Evolutionary conservation across 768 basidiomycete genomes (phyloP).

Genomic region (Hericium coralloides): DNA sequence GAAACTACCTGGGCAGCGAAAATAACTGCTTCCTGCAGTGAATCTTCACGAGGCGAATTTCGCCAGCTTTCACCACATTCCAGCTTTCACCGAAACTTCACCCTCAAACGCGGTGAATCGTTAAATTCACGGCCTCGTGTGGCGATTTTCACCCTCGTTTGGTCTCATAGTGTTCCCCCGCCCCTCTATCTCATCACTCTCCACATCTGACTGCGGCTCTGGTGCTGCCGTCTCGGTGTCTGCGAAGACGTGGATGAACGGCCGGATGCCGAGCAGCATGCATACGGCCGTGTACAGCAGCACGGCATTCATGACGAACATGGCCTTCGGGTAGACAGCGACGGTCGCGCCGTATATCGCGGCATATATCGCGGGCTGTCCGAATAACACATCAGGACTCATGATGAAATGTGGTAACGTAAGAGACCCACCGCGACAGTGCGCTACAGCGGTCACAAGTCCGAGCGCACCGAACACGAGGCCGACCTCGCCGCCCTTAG

Average conservation of each 20-base stretch:
- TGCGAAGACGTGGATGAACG: conserved; percentile 8
- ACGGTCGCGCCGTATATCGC: conserved; percentile 11
- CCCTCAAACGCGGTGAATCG: no score
- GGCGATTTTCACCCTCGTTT: no score
- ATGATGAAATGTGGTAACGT: neutral
- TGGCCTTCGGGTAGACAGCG: conserved; percentile 10
- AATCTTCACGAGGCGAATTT: no score
- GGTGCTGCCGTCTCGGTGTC: neutral
- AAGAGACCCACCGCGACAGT: conserved; percentile 9
- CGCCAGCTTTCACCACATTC: no score
- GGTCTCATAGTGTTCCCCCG: no score
- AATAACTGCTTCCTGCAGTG: no score
- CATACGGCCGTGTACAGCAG: conserved; percentile 8
- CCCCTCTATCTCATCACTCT: neutral
- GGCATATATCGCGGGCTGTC: conserved; percentile 14
- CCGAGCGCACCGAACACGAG: conserved; percentile 15
- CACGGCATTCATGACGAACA: conserved; percentile 9
- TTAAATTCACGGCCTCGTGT: no score
- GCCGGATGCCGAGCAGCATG: conserved; percentile 12
- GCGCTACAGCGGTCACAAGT: conserved; percentile 9
- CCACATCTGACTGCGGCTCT: neutral
- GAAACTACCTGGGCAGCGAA: no score
- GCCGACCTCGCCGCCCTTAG: conserved; percentile 12
- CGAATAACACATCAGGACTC: no score
- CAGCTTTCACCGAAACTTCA: no score